These are phyloP conservation scores for Aspergillus sp. DNA, from an alignment of 2,329 filamentous ascomycete genomes.

Conservation along the genomic window DNA sequence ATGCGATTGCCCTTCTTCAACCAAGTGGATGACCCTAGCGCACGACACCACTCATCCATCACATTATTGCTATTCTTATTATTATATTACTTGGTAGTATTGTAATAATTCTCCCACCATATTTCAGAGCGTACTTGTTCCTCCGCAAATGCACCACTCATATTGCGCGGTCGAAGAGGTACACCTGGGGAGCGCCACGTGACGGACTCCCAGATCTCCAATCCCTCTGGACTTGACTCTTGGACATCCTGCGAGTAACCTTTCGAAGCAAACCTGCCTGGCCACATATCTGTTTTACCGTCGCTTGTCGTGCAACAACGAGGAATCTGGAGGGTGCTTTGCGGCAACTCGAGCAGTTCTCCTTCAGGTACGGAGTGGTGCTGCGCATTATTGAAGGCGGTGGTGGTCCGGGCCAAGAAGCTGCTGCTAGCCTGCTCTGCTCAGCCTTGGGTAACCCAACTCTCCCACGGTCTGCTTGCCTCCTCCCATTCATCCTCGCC, in stretches of 20 bases:
- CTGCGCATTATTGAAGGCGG: conserved; percentile 25
- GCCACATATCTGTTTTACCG: conserved; percentile 12
- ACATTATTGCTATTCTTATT: not conserved
- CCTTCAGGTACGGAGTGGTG: conserved; percentile 6
- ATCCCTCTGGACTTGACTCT: conserved; percentile 11
- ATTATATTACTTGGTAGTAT: not conserved
- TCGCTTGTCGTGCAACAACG: conserved; percentile 7
- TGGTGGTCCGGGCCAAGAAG: conserved; percentile 22
- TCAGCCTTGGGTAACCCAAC: conserved; percentile 15
- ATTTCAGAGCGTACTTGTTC: not conserved
- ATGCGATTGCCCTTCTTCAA: too few relatives aligned
- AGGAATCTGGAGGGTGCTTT: conserved; percentile 11
- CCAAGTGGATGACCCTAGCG: too few relatives aligned
- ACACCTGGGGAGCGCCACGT: conserved; percentile 12
- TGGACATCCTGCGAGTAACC: conserved; percentile 8
- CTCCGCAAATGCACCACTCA: conserved; percentile 1
- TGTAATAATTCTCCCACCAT: not conserved
- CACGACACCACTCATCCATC: not conserved
- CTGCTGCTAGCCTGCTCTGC: conserved; percentile 11
- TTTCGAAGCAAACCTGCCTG: conserved; percentile 10
- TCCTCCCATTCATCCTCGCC: conserved; percentile 7
- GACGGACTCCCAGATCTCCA: conserved; percentile 7
- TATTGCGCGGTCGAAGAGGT: conserved; percentile 2
- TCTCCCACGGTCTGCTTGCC: conserved; percentile 13
- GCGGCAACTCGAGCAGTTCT: conserved; percentile 11